Evolutionary conservation across 2,329 filamentous ascomycete species (phyloP).

Genomic region (Cercospora berteroae): DNA sequence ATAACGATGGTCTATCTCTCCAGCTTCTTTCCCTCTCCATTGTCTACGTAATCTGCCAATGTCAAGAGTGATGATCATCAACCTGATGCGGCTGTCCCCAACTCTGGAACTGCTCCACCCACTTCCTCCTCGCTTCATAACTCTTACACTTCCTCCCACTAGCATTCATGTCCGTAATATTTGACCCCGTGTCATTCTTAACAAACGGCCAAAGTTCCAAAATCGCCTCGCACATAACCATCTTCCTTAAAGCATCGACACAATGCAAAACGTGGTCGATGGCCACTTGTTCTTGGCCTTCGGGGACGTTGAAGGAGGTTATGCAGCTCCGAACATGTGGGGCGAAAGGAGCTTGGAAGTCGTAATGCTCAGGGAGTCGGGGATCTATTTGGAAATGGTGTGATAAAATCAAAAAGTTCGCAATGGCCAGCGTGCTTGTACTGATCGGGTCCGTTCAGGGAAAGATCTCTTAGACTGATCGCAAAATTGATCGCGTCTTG

Average conservation of each 20-base stretch:
- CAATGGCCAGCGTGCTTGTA: too few species aligned
- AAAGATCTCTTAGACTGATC: too few species aligned
- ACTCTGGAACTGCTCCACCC: not conserved
- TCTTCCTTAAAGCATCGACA: not conserved
- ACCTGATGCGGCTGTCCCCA: not conserved
- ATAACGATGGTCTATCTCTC: too few species aligned
- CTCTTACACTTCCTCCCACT: not conserved
- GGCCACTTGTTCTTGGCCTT: not conserved
- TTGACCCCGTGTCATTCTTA: not conserved
- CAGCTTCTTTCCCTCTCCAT: too few species aligned
- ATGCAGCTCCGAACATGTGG: too few species aligned
- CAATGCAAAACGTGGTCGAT: not conserved
- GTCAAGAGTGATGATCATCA: not conserved
- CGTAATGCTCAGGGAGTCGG: too few species aligned
- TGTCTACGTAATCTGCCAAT: too few species aligned
- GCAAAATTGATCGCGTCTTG: too few species aligned
- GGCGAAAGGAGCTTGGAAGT: too few species aligned
- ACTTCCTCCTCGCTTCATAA: not conserved
- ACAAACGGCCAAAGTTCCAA: not conserved
- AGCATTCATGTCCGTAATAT: not conserved
- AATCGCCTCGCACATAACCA: not conserved
- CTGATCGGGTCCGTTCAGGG: too few species aligned
- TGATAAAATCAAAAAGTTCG: too few species aligned
- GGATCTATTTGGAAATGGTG: too few species aligned
- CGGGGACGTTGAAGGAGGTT: not conserved